Evolutionary conservation across 2,329 filamentous ascomycete species (phyloP).

Genomic region (Penicillium polonicum): DNA sequence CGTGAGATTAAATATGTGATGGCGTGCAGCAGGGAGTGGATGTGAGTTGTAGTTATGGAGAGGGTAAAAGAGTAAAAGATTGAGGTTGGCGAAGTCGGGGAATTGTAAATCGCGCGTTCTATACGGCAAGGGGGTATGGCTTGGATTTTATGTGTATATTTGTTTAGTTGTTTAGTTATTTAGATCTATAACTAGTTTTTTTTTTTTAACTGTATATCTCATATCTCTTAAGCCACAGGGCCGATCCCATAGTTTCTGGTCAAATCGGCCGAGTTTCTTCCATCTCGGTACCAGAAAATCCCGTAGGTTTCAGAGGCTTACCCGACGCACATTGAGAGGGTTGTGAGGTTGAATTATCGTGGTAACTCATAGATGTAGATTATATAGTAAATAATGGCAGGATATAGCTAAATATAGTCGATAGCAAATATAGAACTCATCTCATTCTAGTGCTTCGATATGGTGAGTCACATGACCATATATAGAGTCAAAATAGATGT

Average conservation of each 20-base stretch:
- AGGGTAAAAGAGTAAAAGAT: background rate
- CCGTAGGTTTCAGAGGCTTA: conserved; percentile 9
- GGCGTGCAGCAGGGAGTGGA: background rate
- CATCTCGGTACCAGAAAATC: conserved; percentile 19
- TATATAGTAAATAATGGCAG: background rate
- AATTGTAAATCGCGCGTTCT: background rate
- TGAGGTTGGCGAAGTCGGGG: conserved; percentile 3
- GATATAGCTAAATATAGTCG: background rate
- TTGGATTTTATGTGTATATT: background rate
- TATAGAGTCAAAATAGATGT: conserved; percentile 2
- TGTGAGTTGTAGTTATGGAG: background rate
- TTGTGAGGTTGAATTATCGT: background rate
- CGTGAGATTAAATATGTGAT: conserved; percentile 5
- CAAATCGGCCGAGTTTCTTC: conserved; percentile 17
- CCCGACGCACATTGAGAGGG: background rate
- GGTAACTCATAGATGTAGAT: background rate
- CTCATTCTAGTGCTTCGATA: background rate
- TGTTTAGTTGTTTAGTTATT: background rate
- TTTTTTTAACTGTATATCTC: conserved; percentile 1
- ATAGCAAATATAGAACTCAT: background rate
- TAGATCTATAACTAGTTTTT: background rate
- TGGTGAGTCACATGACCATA: conserved; percentile 13
- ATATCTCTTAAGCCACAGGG: conserved; percentile 12
- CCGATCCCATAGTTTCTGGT: conserved; percentile 6
- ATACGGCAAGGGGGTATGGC: conserved; percentile 1